phyloP scores from a whole-genome alignment of 1,284 basidiomycete species.

The Phaffia rhodozyma region DNA sequence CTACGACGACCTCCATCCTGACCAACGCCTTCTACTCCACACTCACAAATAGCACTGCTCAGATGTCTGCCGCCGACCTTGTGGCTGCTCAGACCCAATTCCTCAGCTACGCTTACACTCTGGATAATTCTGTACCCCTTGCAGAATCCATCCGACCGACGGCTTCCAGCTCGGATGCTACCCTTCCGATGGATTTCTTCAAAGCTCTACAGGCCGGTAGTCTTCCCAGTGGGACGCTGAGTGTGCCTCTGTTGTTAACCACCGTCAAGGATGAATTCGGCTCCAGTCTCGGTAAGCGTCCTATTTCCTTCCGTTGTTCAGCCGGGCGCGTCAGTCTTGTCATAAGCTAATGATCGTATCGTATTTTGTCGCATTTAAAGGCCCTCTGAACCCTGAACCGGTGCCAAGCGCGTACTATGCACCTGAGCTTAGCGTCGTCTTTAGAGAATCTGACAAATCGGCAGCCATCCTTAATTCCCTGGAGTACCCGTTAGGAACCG shows the following conservation, averaged over 20 bases:
- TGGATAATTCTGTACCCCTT: constrained; percentile 44
- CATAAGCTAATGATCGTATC: no score
- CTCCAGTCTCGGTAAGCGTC: neutral
- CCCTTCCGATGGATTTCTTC: constrained; percentile 14
- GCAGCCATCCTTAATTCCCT: neutral
- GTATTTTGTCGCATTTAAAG: no score
- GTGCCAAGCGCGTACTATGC: neutral
- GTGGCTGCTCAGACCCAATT: constrained; percentile 43
- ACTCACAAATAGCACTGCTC: constrained; percentile 41
- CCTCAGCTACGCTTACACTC: constrained; percentile 33
- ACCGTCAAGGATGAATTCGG: constrained; percentile 12
- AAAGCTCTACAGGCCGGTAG: constrained; percentile 11
- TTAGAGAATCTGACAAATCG: neutral
- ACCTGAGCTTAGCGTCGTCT: neutral
- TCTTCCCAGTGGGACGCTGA: constrained; percentile 23
- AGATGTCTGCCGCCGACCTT: constrained; percentile 39
- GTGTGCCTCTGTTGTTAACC: constrained; percentile 17
- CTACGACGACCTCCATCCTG: constrained; percentile 45
- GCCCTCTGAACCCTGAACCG: neutral
- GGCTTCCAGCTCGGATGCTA: neutral
- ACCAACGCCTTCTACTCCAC: constrained; percentile 45
- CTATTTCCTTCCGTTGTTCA: no score
- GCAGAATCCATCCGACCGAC: constrained; percentile 34
- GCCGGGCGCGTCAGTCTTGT: no score
- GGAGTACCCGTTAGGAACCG: neutral